Conservation (phyloP, 2,329 filamentous ascomycete species). For the Pseudonectria buxi region DNA sequence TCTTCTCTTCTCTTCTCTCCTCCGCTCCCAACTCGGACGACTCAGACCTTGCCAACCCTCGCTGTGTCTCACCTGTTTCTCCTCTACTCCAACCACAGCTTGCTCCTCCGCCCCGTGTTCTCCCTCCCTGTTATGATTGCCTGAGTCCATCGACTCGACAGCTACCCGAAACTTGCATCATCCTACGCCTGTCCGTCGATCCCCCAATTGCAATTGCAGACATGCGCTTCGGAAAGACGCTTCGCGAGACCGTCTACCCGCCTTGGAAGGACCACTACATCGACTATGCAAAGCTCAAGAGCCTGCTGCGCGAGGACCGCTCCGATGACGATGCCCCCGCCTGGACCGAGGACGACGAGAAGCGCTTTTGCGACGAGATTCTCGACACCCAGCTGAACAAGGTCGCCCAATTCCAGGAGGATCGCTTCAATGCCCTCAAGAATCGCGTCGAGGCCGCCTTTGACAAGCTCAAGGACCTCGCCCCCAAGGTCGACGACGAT, state of each 20-base stretch:
- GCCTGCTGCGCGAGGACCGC: constrained; percentile 71
- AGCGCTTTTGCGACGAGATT: constrained; percentile 87
- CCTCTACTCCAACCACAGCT: too few species aligned
- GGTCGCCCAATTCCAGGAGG: constrained; percentile 80
- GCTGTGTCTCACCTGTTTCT: too few species aligned
- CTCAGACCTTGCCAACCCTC: too few species aligned
- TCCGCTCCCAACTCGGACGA: too few species aligned
- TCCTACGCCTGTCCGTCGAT: too few species aligned
- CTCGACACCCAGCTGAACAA: constrained; percentile 94
- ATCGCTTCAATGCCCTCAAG: constrained; percentile 58
- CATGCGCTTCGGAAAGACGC: constrained; percentile 92
- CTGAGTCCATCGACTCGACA: too few species aligned
- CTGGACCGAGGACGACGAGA: constrained; percentile 95
- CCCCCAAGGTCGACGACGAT: constrained; percentile 48
- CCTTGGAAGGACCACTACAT: constrained; percentile 95
- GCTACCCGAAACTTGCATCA: too few species aligned
- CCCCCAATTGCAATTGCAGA: background rate
- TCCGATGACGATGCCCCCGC: constrained; percentile 55
- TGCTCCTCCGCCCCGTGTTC: too few species aligned
- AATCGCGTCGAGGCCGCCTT: constrained; percentile 49
- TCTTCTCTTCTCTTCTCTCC: too few species aligned
- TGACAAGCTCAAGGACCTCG: constrained; percentile 72
- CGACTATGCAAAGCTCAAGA: constrained; percentile 91
- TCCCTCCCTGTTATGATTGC: too few species aligned
- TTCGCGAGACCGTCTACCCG: constrained; percentile 70